Percentiles rank a stretch among this genome's conserved stretches.
Evolutionary conservation across 2,329 filamentous ascomycete species (phyloP).

Genomic region (Sporothrix inflata): DNA sequence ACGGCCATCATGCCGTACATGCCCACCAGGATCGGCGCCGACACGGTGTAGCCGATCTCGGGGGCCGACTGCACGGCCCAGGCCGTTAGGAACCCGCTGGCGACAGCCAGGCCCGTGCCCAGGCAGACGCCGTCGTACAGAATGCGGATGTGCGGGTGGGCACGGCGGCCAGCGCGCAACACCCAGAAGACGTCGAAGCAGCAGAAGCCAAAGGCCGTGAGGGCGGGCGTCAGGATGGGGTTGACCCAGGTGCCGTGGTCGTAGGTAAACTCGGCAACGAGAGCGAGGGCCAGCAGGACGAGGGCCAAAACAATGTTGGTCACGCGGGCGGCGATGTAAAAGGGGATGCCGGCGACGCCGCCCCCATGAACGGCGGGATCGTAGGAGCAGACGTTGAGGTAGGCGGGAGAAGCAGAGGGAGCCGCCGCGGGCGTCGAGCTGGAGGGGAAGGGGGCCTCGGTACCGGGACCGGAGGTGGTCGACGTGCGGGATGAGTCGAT

Average conservation of each 20-base stretch:
- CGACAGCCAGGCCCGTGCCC: constrained; percentile 16
- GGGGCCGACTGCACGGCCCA: not conserved
- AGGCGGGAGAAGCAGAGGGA: no score
- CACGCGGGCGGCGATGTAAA: constrained; percentile 8
- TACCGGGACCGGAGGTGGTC: not conserved
- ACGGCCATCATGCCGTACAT: constrained; percentile 21
- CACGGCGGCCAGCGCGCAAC: not conserved
- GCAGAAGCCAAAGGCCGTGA: not conserved
- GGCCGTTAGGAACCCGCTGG: constrained; percentile 18
- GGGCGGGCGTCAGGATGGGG: constrained; percentile 18
- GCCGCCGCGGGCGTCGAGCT: not conserved
- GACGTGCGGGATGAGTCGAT: not conserved
- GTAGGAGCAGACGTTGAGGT: not conserved
- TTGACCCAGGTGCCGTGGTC: constrained; percentile 10
- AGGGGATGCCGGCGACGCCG: not conserved
- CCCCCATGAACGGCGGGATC: not conserved
- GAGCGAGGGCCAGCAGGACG: not conserved
- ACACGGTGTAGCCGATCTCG: not conserved
- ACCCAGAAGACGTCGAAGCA: not conserved
- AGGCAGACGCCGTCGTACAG: constrained; percentile 23
- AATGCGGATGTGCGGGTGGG: constrained; percentile 8
- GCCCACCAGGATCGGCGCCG: constrained; percentile 8
- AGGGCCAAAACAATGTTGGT: constrained; percentile 3
- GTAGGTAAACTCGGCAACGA: not conserved
- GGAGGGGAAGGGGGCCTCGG: not conserved